Percentiles rank a stretch among this genome's conserved stretches.
Evolutionary conservation across 805 yeast genomes (phyloP).

Genomic region (Ogataea trehaloabstinens): DNA sequence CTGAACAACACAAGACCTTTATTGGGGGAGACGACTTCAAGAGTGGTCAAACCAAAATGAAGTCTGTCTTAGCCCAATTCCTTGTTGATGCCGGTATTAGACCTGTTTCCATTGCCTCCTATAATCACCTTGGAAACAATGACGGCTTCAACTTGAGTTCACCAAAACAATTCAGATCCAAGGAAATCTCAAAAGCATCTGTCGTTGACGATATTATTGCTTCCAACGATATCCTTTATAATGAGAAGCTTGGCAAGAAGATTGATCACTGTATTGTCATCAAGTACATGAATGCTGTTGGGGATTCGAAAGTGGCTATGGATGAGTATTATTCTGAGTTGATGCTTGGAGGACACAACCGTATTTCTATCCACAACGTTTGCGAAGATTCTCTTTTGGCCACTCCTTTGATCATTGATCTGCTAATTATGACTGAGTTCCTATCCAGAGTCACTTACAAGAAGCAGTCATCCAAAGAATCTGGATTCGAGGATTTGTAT

Average conservation of each 20-base stretch:
- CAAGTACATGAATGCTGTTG: constrained; percentile 91
- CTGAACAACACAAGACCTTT: constrained; percentile 69
- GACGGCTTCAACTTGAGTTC: constrained; percentile 92
- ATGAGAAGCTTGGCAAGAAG: constrained; percentile 69
- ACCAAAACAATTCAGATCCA: constrained; percentile 90
- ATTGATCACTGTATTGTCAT: constrained; percentile 95
- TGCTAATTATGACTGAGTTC: constrained; percentile 87
- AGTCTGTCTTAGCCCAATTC: constrained; percentile 95
- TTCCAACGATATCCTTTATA: constrained; percentile 80
- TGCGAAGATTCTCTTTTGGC: constrained; percentile 96
- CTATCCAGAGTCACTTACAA: constrained; percentile 81
- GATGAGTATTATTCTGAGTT: constrained; percentile 96
- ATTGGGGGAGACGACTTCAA: constrained; percentile 98
- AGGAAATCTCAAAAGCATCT: constrained; percentile 89
- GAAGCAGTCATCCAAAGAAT: constrained; percentile 43
- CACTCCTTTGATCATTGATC: constrained; percentile 89
- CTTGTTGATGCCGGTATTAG: constrained; percentile 96
- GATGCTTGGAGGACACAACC: constrained; percentile 97
- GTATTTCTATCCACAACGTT: constrained; percentile 89
- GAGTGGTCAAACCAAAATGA: constrained; percentile 93
- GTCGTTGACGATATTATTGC: constrained; percentile 94
- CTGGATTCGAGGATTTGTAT: constrained; percentile 61
- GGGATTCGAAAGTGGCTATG: constrained; percentile 97
- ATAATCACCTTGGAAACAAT: constrained; percentile 94
- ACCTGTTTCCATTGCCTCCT: constrained; percentile 91